Evolutionary conservation across 73 alveolate genomes (phyloP), one percentile per base, ranked within the genome.

Genomic region (Blepharisma stoltei): DNA sequence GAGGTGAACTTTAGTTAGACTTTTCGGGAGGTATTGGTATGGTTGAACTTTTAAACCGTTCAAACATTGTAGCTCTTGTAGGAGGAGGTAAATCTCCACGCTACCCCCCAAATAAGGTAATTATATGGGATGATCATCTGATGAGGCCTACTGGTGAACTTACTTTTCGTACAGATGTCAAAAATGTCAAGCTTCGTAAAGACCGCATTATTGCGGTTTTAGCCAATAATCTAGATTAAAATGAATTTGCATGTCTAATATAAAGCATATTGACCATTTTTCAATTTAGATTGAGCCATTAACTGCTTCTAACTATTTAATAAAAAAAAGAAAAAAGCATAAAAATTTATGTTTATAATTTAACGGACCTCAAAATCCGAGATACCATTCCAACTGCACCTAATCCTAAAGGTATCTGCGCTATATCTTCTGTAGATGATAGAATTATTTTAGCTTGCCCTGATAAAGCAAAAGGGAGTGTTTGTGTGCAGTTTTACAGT

Each of bases 41-140:
- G 23, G 97, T 94, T 9, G 98, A 93, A 78, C 92, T 96, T 97
- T 78, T 96, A 47, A 84, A 88, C 89, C 85, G 97, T 46, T 84
- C 97, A 41, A 96, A 96, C 83, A 95, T 96, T 52, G 77, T 96
- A 20, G 99, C 97, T 6, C 76, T 96, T 47, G 98, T 96, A 54
- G 99, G 99, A 11, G 98, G 98, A 7, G 99, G 98, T 25, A 78
- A 85, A 49, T 80, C 76, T 14, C 98, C 98, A 21, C 89, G 91
- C 77, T 96, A 78, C 84, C 95, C 97, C 32, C 87, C 86, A 77
- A 93, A 86, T 70, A 86, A 93, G 71, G 92, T 95, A 20, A 65
- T 91, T 71, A 86, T 96, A 9, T 96, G 98, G 98, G 99, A 96
- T 76, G 99, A 95, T 81, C 88, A 92, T 60, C 87, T 83, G 84